phyloP scores from a whole-genome alignment of 768 basidiomycete species.

The Holtermannia corniformis region DNA sequence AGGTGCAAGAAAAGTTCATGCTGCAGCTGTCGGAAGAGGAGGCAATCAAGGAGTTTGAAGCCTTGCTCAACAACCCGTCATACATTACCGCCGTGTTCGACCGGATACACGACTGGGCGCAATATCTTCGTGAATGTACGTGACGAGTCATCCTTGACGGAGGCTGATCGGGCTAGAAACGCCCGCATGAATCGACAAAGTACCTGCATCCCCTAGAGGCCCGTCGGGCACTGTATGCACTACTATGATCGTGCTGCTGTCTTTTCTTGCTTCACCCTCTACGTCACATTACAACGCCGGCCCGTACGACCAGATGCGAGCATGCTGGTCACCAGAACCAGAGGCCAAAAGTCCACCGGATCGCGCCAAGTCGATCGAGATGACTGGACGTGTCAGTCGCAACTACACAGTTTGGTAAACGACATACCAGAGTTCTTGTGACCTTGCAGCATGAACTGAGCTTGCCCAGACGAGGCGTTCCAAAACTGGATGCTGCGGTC shows the following conservation, averaged over 20 bases:
- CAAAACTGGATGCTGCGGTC: slow-evolving; percentile 70
- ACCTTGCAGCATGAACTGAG: slow-evolving; percentile 89
- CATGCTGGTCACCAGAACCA: slow-evolving; percentile 63
- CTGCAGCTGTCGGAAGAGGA: slow-evolving; percentile 91
- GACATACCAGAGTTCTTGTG: slow-evolving; percentile 57
- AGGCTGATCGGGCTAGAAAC: no score
- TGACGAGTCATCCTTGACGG: slow-evolving; percentile 1
- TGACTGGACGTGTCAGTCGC: slow-evolving; percentile 47
- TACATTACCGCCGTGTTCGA: slow-evolving; percentile 90
- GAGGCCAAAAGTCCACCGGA: slow-evolving; percentile 57
- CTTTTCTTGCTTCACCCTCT: no score
- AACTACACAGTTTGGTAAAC: no score
- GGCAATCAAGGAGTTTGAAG: slow-evolving; percentile 94
- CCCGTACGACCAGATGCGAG: slow-evolving; percentile 52
- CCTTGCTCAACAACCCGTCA: slow-evolving; percentile 83
- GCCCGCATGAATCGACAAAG: no score
- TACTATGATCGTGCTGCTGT: no score
- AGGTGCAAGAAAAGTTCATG: slow-evolving; percentile 94
- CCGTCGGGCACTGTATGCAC: no score
- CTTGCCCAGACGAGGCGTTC: slow-evolving; percentile 75
- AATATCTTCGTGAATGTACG: slow-evolving; percentile 29
- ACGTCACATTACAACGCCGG: slow-evolving; percentile 4
- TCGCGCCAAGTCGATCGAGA: slow-evolving; percentile 61
- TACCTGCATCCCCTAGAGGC: no score
- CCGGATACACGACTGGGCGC: slow-evolving; percentile 58